These are phyloP conservation scores for Xylariaceae sp. DNA, from an alignment of 2,329 filamentous ascomycete genomes.

Conservation along the genomic window DNA sequence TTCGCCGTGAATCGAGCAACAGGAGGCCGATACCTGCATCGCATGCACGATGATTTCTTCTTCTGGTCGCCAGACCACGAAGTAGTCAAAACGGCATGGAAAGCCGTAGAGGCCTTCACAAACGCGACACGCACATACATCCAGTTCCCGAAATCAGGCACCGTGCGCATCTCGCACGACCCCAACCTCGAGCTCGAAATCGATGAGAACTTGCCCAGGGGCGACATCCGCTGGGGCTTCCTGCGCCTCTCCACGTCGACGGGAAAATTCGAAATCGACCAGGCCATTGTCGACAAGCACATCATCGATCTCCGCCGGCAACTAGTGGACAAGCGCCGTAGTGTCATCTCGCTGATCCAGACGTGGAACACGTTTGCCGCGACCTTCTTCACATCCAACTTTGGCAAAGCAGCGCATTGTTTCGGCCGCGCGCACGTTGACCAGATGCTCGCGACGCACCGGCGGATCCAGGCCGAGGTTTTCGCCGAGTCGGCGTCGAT, in stretches of 20 bases:
- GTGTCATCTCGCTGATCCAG: slow-evolving; percentile 43
- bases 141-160: slow-evolving; percentile 49
- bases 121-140: slow-evolving; percentile 53
- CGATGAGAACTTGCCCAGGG: slow-evolving; percentile 39
- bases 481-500: slow-evolving; percentile 36
- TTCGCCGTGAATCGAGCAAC: slow-evolving; percentile 59
- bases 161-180: slow-evolving; percentile 38
- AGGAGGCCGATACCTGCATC: slow-evolving; percentile 51
- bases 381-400: slow-evolving; percentile 51
- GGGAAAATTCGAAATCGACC: slow-evolving; percentile 57
- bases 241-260: slow-evolving; percentile 49
- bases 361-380: slow-evolving; percentile 51
- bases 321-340: slow-evolving; percentile 49
- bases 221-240: slow-evolving; percentile 52
- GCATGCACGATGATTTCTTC: slow-evolving; percentile 64
- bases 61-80: slow-evolving; percentile 56
- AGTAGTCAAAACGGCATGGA: slow-evolving; percentile 55
- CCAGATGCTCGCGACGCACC: slow-evolving; percentile 47
- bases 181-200: slow-evolving; percentile 16
- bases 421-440: slow-evolving; percentile 50
- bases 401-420: slow-evolving; percentile 49
- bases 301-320: slow-evolving; percentile 57
- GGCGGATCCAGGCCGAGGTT: slow-evolving; percentile 45
- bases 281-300: slow-evolving; percentile 54
- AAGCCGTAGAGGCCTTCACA: slow-evolving; percentile 52